A percentile compares a stretch with the other conserved stretches of the same genome.
Conservation (phyloP, 1,139 yeast genomes). For the Kodamaea sp. region DNA sequence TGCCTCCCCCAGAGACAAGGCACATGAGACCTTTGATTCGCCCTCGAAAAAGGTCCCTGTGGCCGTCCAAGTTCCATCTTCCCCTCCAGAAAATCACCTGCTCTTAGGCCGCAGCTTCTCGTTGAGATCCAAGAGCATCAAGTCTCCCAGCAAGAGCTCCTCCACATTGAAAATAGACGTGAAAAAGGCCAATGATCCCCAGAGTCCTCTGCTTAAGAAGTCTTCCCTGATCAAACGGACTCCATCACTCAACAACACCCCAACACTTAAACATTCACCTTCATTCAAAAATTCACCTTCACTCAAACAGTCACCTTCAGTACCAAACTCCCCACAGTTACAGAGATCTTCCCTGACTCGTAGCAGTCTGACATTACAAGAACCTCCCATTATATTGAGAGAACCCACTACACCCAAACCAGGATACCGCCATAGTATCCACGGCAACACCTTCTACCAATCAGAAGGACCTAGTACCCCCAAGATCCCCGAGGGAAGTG, state of each 20-base stretch:
- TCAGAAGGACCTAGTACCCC: background rate
- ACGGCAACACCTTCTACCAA: constrained; percentile 3
- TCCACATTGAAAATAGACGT: background rate
- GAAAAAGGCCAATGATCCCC: too few species aligned
- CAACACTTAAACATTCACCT: too few species aligned
- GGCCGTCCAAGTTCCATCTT: background rate
- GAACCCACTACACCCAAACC: constrained; percentile 3
- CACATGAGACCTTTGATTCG: background rate
- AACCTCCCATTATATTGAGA: constrained; percentile 4
- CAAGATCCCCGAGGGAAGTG: constrained; percentile 1
- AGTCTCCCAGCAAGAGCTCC: background rate
- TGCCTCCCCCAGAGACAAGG: background rate
- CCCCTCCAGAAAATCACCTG: constrained; percentile 3
- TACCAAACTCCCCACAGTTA: background rate
- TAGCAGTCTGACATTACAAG: constrained; percentile 3
- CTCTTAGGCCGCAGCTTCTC: constrained; percentile 5
- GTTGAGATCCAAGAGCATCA: constrained; percentile 2
- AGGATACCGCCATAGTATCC: constrained; percentile 3
- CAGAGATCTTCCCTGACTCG: background rate
- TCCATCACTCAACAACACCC: too few species aligned
- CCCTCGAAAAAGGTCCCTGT: too few species aligned
- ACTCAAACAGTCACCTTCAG: background rate
- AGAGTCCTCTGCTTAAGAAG: too few species aligned
- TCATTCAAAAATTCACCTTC: constrained; percentile 1
- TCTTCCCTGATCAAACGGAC: too few species aligned